These are phyloP conservation scores for Cutaneotrichosporon mucoides DNA, from an alignment of 1,284 basidiomycete genomes.

Conservation along the genomic window DNA sequence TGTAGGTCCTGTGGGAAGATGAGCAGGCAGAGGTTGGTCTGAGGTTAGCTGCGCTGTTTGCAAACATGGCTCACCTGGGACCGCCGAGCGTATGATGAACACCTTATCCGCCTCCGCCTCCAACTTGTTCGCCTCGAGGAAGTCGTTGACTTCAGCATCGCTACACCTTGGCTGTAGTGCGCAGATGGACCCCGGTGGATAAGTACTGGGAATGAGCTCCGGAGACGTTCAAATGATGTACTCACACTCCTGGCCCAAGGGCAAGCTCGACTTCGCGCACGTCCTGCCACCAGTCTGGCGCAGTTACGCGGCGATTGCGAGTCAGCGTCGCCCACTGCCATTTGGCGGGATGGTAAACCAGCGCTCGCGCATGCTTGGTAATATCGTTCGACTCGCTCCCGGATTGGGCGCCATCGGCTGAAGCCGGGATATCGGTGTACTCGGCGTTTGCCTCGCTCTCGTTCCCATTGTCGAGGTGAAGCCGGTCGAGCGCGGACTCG, in stretches of 20 bases:
- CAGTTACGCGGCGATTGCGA: conserved; percentile 59
- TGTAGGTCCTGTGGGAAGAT: conserved; percentile 55
- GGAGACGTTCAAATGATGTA: not conserved
- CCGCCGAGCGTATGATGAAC: conserved; percentile 29
- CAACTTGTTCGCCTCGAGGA: conserved; percentile 66
- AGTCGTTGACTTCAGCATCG: conserved; percentile 62
- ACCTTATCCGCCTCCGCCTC: conserved; percentile 62
- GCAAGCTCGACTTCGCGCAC: conserved; percentile 54
- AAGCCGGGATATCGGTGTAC: conserved; percentile 1
- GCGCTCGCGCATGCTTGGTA: not conserved
- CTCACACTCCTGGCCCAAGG: conserved; percentile 26
- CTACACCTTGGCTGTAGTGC: conserved; percentile 70
- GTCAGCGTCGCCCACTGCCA: conserved; percentile 43
- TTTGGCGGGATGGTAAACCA: conserved; percentile 18
- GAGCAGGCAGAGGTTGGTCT: conserved; percentile 72
- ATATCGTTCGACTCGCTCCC: not conserved
- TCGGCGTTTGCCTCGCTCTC: not conserved
- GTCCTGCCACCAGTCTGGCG: conserved; percentile 79
- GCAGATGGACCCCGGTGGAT: conserved; percentile 79
- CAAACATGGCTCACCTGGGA: conserved; percentile 45
- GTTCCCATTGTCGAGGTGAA: conserved; percentile 1
- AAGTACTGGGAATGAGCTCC: conserved; percentile 39
- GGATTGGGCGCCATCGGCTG: not conserved
- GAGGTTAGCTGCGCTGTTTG: conserved; percentile 52
- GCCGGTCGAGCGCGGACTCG: not conserved